phyloP scores from a whole-genome alignment of 148 eudicot species.

The Dianthus caryophyllus region DNA sequence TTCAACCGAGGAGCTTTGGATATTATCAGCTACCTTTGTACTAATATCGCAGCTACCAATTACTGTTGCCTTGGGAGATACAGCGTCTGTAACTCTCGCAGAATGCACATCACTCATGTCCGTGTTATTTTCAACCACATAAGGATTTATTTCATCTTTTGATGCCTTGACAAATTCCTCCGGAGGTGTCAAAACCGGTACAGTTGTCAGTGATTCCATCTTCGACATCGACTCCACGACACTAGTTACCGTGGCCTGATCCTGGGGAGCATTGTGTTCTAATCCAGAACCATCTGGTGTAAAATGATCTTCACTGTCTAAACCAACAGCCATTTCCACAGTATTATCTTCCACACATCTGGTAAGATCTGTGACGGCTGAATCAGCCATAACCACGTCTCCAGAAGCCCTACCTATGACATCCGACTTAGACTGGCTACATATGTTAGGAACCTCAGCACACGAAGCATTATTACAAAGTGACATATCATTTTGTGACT shows the following conservation, averaged over 20 bases:
- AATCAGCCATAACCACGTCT: slow-evolving; percentile 19
- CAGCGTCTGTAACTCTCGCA: slow-evolving; percentile 22
- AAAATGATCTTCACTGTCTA: slow-evolving; percentile 19
- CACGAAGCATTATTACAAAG: slow-evolving; percentile 13
- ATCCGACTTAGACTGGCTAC: slow-evolving; percentile 21
- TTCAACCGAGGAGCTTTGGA: slow-evolving; percentile 22
- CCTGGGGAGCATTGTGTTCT: slow-evolving; percentile 21
- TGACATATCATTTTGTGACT: slow-evolving; percentile 19
- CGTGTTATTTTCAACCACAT: slow-evolving; percentile 7
- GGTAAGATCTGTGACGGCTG: slow-evolving; percentile 18
- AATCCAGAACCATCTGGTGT: slow-evolving; percentile 16
- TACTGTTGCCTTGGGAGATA: slow-evolving; percentile 25
- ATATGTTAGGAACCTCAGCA: slow-evolving; percentile 20
- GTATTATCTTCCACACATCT: slow-evolving; percentile 16
- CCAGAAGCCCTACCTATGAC: slow-evolving; percentile 17
- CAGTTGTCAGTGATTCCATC: slow-evolving; percentile 13
- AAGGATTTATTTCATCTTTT: background rate
- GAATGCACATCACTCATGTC: slow-evolving; percentile 11
- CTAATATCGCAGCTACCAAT: slow-evolving; percentile 25
- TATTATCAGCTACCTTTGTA: slow-evolving; percentile 18
- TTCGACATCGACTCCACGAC: slow-evolving; percentile 17
- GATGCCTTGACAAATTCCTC: slow-evolving; percentile 10
- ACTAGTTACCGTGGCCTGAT: slow-evolving; percentile 18
- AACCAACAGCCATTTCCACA: slow-evolving; percentile 20
- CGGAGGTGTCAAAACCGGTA: background rate